phyloP scores from a whole-genome alignment of 1,284 basidiomycete species.

The Vanrija sp. region DNA sequence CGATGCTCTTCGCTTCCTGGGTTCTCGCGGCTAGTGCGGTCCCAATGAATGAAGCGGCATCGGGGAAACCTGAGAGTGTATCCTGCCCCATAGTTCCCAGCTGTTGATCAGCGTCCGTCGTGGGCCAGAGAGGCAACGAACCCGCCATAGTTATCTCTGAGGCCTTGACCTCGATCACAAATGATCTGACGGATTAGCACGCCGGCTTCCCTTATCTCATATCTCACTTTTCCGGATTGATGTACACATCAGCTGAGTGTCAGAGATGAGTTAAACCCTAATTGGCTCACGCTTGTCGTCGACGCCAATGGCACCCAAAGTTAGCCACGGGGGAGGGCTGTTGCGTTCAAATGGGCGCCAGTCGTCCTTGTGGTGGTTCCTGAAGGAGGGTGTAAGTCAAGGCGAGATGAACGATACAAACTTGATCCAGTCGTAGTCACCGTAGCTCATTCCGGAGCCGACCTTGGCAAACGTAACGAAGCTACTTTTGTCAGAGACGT shows the following conservation, averaged over 20 bases:
- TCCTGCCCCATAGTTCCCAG: conserved; percentile 34
- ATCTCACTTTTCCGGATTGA: conserved; percentile 46
- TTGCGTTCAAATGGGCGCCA: conserved; percentile 46
- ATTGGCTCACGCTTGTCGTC: conserved; percentile 48
- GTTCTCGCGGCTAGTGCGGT: conserved; percentile 37
- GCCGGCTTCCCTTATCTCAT: not conserved
- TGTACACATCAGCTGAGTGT: conserved; percentile 49
- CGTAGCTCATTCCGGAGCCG: conserved; percentile 76
- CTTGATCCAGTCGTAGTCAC: conserved; percentile 71
- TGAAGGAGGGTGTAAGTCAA: conserved; percentile 4
- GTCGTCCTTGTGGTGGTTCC: conserved; percentile 43
- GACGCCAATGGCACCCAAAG: conserved; percentile 31
- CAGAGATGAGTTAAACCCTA: no score
- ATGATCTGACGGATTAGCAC: conserved; percentile 30
- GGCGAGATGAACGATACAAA: conserved; percentile 19
- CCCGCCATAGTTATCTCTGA: conserved; percentile 76
- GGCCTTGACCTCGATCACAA: conserved; percentile 80
- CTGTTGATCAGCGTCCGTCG: conserved; percentile 54
- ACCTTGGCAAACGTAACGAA: conserved; percentile 67
- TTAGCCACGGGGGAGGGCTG: conserved; percentile 42
- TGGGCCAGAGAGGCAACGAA: conserved; percentile 33
- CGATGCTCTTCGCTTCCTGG: conserved; percentile 29
- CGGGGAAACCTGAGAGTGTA: conserved; percentile 73
- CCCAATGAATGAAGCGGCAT: conserved; percentile 65
- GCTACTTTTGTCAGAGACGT: conserved; percentile 13